Percentiles rank a stretch among this genome's conserved stretches.
These are phyloP conservation scores for Thielaviopsis musarum DNA, from an alignment of 2,329 filamentous ascomycete species.

Conservation along the genomic window DNA sequence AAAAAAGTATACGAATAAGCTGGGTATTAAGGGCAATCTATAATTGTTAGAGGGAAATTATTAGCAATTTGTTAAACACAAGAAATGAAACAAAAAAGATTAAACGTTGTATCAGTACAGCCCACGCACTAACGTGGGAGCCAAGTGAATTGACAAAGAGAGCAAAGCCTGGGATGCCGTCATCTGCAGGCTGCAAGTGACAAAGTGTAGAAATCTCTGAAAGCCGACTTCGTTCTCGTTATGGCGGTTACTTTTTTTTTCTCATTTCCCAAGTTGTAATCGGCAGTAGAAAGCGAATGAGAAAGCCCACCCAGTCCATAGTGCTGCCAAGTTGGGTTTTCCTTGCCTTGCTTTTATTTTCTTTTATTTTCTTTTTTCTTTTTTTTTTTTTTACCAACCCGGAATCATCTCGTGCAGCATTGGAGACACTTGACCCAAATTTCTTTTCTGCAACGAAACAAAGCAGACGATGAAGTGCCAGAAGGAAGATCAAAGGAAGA, in stretches of 20 bases:
- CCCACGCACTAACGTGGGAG: neutral
- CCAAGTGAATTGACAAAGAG: neutral
- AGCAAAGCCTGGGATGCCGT: neutral
- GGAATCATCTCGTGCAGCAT: no score
- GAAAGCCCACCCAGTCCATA: neutral
- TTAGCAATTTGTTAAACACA: neutral
- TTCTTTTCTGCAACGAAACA: neutral
- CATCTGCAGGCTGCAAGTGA: no score
- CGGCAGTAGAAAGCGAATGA: no score
- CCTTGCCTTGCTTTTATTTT: neutral
- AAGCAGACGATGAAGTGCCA: neutral
- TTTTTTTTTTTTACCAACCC: neutral
- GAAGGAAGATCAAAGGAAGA: neutral
- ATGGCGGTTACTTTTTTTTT: no score
- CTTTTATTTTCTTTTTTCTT: neutral
- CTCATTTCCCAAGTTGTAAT: no score
- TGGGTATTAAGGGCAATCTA: neutral
- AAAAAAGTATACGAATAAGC: neutral
- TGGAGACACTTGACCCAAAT: no score
- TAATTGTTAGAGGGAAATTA: neutral
- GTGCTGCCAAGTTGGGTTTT: neutral
- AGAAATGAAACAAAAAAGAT: neutral
- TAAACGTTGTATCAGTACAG: neutral
- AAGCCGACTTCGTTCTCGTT: no score
- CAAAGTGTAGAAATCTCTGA: no score